Evolutionary conservation across 177 flowering plant genomes (phyloP), one percentile per base, ranked within the genome.

Genomic region (Tripterygium wilfordii): DNA sequence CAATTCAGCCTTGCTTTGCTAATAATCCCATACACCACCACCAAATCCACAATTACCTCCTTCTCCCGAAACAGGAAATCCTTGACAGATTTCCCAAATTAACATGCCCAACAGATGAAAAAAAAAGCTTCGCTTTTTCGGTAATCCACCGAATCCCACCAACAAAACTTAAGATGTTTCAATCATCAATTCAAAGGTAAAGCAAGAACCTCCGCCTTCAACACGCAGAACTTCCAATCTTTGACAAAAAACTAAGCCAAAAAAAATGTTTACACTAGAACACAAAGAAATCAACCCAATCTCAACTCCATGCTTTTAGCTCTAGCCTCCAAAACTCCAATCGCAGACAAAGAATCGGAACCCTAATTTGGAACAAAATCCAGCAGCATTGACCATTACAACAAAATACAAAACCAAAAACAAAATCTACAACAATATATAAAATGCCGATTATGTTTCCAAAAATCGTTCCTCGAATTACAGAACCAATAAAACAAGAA

Each of bases 381-480:
- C 13, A 42, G 20, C 45, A 17, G 20, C 65, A 54, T 54, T 49
- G 59, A 61, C 54, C 65, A 12, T 28, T 47, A 15, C 40, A 29
- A 15, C 2, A 5, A 18, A 28, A 28, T 43, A 10, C 10, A 3
- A 31, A n/a, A 20, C 10, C 22, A 6, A 29, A 3, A 10, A 15
- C n/a, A 14, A 37, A 26, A 56, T n/a, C 18, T 4, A 2, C 12
- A 33, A 5, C 4, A 5, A 29, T 20, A 30, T n/a, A n/a, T n/a
- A n/a, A n/a, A n/a, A n/a, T n/a, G n/a, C n/a, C n/a, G n/a, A n/a
- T n/a, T n/a, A n/a, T n/a, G n/a, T n/a, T n/a, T n/a, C n/a, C n/a
- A n/a, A n/a, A n/a, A n/a, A n/a, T n/a, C n/a, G n/a, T n/a, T n/a
- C n/a, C n/a, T n/a, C n/a, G n/a, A n/a, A n/a, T n/a, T n/a, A n/a